Base-by-base conservation (phyloP, 192 early-diverging fungal species). In the Geosiphon pyriformis region DNA sequence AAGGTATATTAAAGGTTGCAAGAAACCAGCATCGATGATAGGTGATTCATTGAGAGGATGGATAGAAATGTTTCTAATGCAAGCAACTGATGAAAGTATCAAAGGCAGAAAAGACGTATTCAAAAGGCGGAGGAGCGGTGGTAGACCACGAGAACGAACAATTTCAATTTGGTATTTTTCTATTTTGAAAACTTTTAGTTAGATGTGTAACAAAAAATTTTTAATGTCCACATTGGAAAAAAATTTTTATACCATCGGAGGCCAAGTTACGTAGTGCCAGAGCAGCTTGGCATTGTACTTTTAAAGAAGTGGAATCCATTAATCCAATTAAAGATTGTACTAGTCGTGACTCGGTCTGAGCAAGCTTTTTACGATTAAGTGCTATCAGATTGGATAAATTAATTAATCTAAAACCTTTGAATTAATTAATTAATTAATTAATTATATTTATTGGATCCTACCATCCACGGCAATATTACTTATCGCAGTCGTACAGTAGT, bases 41-140 rank as follows among this genome's bases (percentile, higher is more conserved):
- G 89, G 90, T 22, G 86, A 84, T 72, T 94, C 92, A 78, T 93
- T 93, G 53, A 82, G 75, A 12, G 89, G 83, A 68, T 92, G 90
- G 59, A 95, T 95, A 35, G 92, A 94, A 42, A 95, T 83, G 69
- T 95, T 95, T 57, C 93, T 87, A 56, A 95, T 79, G 55, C 92
- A 94, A 2, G 93, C 93, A 15, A 91, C 89, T 0, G 91, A 90
- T 2, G 93, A 91, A 0, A 92, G 73, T 20, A 90, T 87, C 67
- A 92, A 77, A 32, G 89, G 87, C 27, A 86, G 77, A 62, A 88
- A 88, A 10, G 80, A 80, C 27, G 91, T 90, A 77, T 90, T 80
- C 49, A 93, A 73, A 42, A 91, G 83, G 47, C 83, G 82, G 3
- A 90, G 78, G 12, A 94, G 77, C 48, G 89, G 84, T 3, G 85